Conservation (phyloP, 371 early-diverging fungal genomes). For the Rhizopus stolonifer region DNA sequence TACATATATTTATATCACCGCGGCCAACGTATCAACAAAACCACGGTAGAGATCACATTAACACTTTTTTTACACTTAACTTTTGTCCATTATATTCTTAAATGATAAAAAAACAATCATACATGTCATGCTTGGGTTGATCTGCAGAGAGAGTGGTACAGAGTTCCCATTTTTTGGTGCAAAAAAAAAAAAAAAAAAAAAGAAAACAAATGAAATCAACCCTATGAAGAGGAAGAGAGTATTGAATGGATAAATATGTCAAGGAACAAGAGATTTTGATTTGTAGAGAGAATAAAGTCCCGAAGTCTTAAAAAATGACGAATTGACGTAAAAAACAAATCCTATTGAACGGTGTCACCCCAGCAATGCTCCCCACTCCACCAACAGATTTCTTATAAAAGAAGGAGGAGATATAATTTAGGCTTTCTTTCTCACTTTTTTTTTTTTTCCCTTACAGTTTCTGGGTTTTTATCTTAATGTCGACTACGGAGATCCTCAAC, state of each 20-base stretch:
- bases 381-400: constrained; percentile 18
- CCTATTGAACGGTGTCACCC: constrained; percentile 37
- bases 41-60: too few species aligned
- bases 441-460: neutral
- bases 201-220: neutral
- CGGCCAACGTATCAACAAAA: too few species aligned
- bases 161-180: too few species aligned
- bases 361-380: constrained; percentile 27
- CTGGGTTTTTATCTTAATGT: constrained; percentile 11
- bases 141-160: too few species aligned
- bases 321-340: neutral
- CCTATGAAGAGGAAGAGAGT: neutral
- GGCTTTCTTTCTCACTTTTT: neutral
- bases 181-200: neutral
- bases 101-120: too few species aligned
- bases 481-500: constrained; percentile 19
- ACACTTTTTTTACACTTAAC: too few species aligned
- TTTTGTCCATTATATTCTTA: too few species aligned
- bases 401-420: neutral
- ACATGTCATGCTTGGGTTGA: too few species aligned
- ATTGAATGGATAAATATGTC: neutral
- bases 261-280: too few species aligned
- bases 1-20: too few species aligned
- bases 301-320: too few species aligned
- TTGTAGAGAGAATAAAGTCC: too few species aligned